Evolutionary conservation across 352 stramenopile genomes (phyloP).

Genomic region (Globisporangium uncinulatum): DNA sequence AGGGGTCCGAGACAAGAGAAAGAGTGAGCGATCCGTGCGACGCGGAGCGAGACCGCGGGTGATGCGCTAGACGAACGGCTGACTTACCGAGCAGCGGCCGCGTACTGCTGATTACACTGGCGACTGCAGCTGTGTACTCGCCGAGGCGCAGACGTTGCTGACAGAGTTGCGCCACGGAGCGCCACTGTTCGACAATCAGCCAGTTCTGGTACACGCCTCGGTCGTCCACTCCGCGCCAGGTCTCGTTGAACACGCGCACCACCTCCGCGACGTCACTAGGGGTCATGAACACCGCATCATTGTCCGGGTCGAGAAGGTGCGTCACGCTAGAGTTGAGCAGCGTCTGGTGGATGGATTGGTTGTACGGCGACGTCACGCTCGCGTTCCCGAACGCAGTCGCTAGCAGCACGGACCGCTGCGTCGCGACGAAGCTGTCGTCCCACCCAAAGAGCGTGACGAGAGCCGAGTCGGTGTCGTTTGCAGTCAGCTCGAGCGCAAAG

Average conservation of each 20-base stretch:
- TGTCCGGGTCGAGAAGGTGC: constrained; percentile 39
- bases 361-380: constrained; percentile 47
- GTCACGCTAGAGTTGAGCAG: constrained; percentile 41
- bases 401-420: constrained; percentile 21
- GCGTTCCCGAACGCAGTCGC: constrained; percentile 33
- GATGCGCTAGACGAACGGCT: background rate
- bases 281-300: constrained; percentile 25
- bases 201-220: constrained; percentile 33
- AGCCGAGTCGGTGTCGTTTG: constrained; percentile 14
- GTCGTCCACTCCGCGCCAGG: constrained; percentile 39
- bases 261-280: constrained; percentile 34
- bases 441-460: constrained; percentile 45
- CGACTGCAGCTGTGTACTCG: constrained; percentile 25
- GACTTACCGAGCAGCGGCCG: constrained; percentile 30
- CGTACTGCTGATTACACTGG: constrained; percentile 24
- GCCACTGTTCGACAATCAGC: constrained; percentile 37
- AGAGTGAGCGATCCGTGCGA: no score
- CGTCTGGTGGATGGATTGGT: constrained; percentile 26
- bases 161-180: constrained; percentile 36
- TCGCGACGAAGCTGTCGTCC: constrained; percentile 34
- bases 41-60: no score
- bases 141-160: constrained; percentile 36
- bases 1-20: background rate
- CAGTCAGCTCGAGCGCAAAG: constrained; percentile 28
- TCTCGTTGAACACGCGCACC: constrained; percentile 43